phyloP scores from a whole-genome alignment of 331 rosid genomes.

The Pyracantha coccinea region DNA sequence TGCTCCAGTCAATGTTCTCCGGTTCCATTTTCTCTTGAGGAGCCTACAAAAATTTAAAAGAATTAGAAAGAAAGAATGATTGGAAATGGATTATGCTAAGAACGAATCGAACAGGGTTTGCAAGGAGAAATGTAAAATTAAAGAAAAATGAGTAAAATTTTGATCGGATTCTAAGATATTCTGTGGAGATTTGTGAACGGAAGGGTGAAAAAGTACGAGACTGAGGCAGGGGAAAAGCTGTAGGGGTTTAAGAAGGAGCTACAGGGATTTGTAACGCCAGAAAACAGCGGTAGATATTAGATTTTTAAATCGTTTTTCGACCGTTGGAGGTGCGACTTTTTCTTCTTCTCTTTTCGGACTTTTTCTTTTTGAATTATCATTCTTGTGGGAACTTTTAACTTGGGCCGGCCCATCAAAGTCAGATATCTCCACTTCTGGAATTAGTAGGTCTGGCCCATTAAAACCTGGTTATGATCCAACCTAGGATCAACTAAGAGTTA shows the following conservation, averaged over 20 bases:
- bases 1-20: slow-evolving; percentile 41
- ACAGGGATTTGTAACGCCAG: slow-evolving; percentile 24
- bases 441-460: no score
- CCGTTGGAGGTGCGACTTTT: slow-evolving; percentile 17
- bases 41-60: slow-evolving; percentile 2
- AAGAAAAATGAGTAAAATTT: neutral
- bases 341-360: neutral
- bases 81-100: neutral
- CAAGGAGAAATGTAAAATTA: neutral
- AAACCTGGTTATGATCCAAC: no score
- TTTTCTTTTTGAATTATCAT: no score
- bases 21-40: slow-evolving; percentile 20
- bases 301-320: slow-evolving; percentile 18
- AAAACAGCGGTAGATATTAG: neutral
- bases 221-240: neutral
- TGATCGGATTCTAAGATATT: neutral
- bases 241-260: neutral
- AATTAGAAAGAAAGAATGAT: neutral
- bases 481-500: no score
- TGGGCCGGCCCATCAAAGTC: neutral
- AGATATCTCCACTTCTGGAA: neutral
- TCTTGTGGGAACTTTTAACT: fast-evolving
- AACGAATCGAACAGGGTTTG: neutral
- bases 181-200: neutral
- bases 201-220: neutral